A percentile compares a stretch with the other conserved stretches of the same genome.
Conservation (phyloP, 352 stramenopile species). For the Saprolegnia diclina region DNA sequence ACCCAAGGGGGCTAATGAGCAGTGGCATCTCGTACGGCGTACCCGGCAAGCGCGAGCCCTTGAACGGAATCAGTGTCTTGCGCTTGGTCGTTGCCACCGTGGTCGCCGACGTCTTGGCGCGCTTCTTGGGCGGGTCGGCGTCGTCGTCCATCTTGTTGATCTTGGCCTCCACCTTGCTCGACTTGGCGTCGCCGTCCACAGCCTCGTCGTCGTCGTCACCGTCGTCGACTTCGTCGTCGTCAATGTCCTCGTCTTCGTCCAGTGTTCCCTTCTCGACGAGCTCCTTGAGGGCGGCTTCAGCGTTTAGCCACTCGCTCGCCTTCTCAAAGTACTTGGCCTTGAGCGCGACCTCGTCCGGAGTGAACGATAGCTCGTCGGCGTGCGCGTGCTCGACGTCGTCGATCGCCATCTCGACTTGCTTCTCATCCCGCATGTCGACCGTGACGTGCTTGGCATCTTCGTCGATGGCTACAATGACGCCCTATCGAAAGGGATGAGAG, state of each 20-base stretch:
- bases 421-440: not conserved
- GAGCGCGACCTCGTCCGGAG: not conserved
- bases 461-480: slow-evolving; percentile 5
- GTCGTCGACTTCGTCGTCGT: slow-evolving; percentile 26
- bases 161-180: slow-evolving; percentile 30
- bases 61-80: slow-evolving; percentile 56
- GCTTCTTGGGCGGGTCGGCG: slow-evolving; percentile 29
- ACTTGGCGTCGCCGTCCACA: not conserved
- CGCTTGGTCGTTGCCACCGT: slow-evolving; percentile 29
- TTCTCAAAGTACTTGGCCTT: slow-evolving; percentile 24
- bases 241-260: slow-evolving; percentile 5
- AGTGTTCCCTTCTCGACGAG: slow-evolving; percentile 17
- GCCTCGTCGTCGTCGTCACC: slow-evolving; percentile 24
- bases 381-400: not conserved
- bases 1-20: slow-evolving; percentile 54
- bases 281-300: slow-evolving; percentile 16
- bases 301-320: slow-evolving; percentile 21
- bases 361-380: not conserved
- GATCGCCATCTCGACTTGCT: not conserved
- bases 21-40: slow-evolving; percentile 59
- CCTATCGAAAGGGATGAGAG: not conserved
- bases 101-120: slow-evolving; percentile 3
- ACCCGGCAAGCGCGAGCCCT: slow-evolving; percentile 52
- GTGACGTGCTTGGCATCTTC: not conserved
- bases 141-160: slow-evolving; percentile 35